A percentile compares a stretch with the other conserved stretches of the same genome.
Evolutionary conservation across 2,329 filamentous ascomycete species (phyloP).

Genomic region (Colletotrichum lentis): DNA sequence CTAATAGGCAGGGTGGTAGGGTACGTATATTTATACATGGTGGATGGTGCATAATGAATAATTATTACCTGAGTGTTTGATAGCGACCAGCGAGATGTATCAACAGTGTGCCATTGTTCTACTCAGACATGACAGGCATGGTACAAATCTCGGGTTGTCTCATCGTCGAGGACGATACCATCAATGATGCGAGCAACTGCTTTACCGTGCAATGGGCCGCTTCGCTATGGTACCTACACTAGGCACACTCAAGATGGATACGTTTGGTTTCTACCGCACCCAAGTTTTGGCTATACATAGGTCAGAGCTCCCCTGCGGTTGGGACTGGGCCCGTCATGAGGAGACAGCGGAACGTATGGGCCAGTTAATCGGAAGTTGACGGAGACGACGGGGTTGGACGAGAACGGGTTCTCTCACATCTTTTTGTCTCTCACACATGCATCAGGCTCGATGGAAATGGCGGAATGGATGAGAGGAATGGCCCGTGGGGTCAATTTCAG

Average conservation of each 20-base stretch:
- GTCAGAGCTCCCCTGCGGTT: slow-evolving; percentile 37
- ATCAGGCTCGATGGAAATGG: slow-evolving; percentile 1
- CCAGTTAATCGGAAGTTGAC: slow-evolving; percentile 29
- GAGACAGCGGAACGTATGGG: slow-evolving; percentile 24
- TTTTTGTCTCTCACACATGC: slow-evolving; percentile 31
- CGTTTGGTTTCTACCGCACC: slow-evolving; percentile 29
- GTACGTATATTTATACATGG: slow-evolving; percentile 8
- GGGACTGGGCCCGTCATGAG: slow-evolving; percentile 9
- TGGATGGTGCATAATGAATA: slow-evolving; percentile 6
- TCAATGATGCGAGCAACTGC: slow-evolving; percentile 26
- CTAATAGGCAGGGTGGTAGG: neutral
- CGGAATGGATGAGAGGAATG: slow-evolving; percentile 9
- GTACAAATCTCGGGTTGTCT: slow-evolving; percentile 7
- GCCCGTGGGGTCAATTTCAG: neutral
- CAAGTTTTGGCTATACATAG: slow-evolving; percentile 37
- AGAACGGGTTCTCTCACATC: slow-evolving; percentile 1
- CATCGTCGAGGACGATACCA: slow-evolving; percentile 5
- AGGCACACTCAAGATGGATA: slow-evolving; percentile 12
- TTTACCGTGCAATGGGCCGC: neutral
- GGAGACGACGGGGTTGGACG: slow-evolving; percentile 10
- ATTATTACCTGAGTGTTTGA: slow-evolving; percentile 7
- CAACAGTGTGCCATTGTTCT: neutral
- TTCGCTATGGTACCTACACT: neutral
- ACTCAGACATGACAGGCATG: neutral
- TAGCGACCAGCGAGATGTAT: neutral